Conservation (phyloP, 805 yeast genomes). For the Grigorovia humatica region DNA sequence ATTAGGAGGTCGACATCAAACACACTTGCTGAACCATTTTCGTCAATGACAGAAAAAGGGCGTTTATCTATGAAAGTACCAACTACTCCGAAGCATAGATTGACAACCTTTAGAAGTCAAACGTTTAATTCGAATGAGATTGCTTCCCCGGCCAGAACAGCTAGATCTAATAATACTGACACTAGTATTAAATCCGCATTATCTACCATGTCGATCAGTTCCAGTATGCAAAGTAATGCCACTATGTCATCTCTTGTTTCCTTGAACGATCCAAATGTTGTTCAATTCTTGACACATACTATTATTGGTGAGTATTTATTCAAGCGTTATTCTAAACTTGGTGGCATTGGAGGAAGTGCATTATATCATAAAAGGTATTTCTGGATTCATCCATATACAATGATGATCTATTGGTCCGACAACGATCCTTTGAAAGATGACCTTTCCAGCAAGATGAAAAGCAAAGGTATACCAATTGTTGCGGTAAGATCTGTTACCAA, state of each 20-base stretch:
- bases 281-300: constrained; percentile 54
- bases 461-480: constrained; percentile 4
- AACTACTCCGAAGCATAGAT: background rate
- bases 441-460: background rate
- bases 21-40: background rate
- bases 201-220: background rate
- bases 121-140: background rate
- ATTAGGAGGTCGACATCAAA: background rate
- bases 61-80: background rate
- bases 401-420: constrained; percentile 83
- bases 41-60: background rate
- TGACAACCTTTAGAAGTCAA: background rate
- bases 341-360: constrained; percentile 63
- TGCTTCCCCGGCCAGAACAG: background rate
- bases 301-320: constrained; percentile 84
- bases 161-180: background rate
- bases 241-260: background rate
- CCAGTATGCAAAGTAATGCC: background rate
- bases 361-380: constrained; percentile 83
- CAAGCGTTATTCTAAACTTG: constrained; percentile 74
- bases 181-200: background rate
- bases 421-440: constrained; percentile 1
- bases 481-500: constrained; percentile 42
- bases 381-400: constrained; percentile 93
- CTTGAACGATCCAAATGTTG: background rate